Evolutionary conservation across 331 rosid genomes (phyloP), one percentile per base, ranked within the genome.

Genomic region (Saraca asoca): DNA sequence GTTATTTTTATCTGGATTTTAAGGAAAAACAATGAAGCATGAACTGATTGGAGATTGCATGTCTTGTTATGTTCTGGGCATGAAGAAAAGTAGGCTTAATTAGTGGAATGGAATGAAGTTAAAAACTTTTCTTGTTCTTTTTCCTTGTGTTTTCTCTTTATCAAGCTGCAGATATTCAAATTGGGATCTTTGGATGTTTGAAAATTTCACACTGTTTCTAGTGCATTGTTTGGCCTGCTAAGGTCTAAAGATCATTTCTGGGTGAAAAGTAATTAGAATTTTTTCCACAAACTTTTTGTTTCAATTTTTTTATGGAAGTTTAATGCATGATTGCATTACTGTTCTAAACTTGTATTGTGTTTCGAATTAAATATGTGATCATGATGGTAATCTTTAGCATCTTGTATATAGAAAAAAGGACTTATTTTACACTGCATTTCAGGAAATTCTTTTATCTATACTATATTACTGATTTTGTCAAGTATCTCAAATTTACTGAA

Each of bases 221-320:
- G 11, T 60, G 18, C 33, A 29, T 75, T 58, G 19, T 50, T 39
- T 69, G 29, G 34, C 51, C 13, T 41, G 16, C n/a, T n/a, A n/a
- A 15, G 45, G n/a, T n/a, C n/a, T n/a, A n/a, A 33, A 10, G 12
- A 34, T 58, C 39, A 38, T 9, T 54, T 39, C 18, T 20, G 20
- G 54, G 12, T n/a, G 29, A 14, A 39, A 13, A 9, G 18, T 24
- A 24, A 0, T 51, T 43, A 5, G 49, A 43, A 6, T n/a, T 31
- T 13, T 31, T 54, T 54, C 24, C 41, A 0, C 31, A 12, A 31
- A 58, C 2, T 7, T 7, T 0, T 39, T 8, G 11, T 3, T 24
- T 3, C 31, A 24, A 1, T 24, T 24, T 24, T 24, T 24, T 24
- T 24, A 1, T n/a, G 1, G 9, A 38, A 12, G 24, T 55, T 69